Conservation (phyloP, 129 eudicot genomes). For the Smallanthus sonchifolius region DNA sequence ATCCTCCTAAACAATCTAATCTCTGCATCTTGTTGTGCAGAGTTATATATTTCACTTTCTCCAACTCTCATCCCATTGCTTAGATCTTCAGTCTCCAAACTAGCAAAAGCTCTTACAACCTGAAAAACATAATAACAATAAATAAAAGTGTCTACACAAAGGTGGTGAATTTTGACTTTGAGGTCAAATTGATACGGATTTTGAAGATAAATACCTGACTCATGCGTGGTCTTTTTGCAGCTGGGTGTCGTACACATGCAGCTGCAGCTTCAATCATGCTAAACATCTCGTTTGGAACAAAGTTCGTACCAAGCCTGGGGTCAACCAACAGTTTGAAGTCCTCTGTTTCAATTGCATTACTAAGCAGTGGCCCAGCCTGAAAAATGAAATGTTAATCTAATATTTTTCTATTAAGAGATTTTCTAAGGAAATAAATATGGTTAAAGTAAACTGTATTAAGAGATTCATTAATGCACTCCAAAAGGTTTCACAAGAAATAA, state of each 20-base stretch:
- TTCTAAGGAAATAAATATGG: not conserved
- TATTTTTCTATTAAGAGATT: not conserved
- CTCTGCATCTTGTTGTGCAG: conserved; percentile 73
- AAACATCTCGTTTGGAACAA: conserved; percentile 59
- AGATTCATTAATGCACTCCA: not conserved
- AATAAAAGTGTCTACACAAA: not conserved
- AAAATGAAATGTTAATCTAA: not conserved
- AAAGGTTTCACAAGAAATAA: not conserved
- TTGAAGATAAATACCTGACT: conserved; percentile 58
- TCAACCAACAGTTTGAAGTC: conserved; percentile 60
- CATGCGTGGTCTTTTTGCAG: conserved; percentile 78
- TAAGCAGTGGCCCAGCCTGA: conserved; percentile 91
- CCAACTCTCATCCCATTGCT: conserved; percentile 88
- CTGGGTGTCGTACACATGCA: conserved; percentile 84
- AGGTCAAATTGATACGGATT: not conserved
- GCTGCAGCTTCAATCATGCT: conserved; percentile 86
- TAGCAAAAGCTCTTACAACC: conserved; percentile 79
- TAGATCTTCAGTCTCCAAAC: conserved; percentile 47
- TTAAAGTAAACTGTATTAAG: not conserved
- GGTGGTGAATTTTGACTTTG: conserved; percentile 8
- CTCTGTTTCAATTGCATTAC: conserved; percentile 56
- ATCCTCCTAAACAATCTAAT: conserved; percentile 68
- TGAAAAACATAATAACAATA: conserved; percentile 17
- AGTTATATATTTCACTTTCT: conserved; percentile 58
- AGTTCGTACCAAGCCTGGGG: conserved; percentile 66